A percentile compares a stretch with the other conserved stretches of the same genome.
Evolutionary conservation across 352 stramenopile genomes (phyloP).

Genomic region (Achlya hypogyna): DNA sequence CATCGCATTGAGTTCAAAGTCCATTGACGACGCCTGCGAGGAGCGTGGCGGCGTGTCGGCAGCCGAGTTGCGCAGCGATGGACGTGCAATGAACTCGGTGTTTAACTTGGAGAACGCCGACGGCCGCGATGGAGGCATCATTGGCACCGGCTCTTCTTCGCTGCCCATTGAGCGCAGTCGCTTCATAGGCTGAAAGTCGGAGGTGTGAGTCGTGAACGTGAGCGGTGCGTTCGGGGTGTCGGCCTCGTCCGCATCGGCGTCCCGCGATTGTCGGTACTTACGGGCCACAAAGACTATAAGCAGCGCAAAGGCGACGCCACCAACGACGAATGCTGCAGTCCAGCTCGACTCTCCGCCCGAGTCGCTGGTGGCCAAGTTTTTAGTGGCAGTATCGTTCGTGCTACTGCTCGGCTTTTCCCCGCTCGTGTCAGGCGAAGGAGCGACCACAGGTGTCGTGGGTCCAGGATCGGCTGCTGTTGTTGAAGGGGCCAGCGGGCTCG

Average conservation of each 20-base stretch:
- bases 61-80: background rate
- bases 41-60: background rate
- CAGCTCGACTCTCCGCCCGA: background rate
- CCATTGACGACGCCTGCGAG: slow-evolving; percentile 5
- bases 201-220: background rate
- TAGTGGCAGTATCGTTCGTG: background rate
- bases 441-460: too few species aligned
- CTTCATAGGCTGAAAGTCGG: background rate
- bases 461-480: too few species aligned
- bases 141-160: slow-evolving; percentile 5
- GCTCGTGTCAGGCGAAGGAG: too few species aligned
- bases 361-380: background rate
- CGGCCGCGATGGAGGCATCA: background rate
- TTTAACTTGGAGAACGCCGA: background rate
- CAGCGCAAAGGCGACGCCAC: slow-evolving; percentile 1
- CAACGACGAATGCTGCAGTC: slow-evolving; percentile 5
- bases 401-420: background rate
- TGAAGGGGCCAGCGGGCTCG: background rate
- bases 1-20: slow-evolving; percentile 18
- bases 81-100: background rate
- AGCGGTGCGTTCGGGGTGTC: background rate
- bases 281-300: slow-evolving; percentile 2
- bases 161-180: background rate
- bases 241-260: background rate
- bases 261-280: background rate